Evolutionary conservation across 768 basidiomycete species (phyloP).

Genomic region (Pholiota microspora): DNA sequence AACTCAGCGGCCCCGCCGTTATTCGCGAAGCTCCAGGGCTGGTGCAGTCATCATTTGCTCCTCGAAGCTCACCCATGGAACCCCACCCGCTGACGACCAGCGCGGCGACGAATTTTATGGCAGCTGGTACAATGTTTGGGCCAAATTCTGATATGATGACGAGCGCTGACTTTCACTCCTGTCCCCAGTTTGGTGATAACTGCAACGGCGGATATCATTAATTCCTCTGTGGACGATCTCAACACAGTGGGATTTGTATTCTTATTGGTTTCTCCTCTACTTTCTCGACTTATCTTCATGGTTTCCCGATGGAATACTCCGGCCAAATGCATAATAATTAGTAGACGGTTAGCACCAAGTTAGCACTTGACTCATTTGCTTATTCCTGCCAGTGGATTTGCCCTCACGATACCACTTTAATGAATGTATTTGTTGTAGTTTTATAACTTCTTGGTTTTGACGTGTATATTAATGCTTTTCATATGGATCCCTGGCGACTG

Average conservation of each 20-base stretch:
- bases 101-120: constrained; percentile 18
- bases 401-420: not conserved
- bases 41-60: constrained; percentile 6
- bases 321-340: not conserved
- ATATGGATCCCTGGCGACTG: not conserved
- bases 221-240: constrained; percentile 7
- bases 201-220: constrained; percentile 37
- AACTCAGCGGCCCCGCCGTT: constrained; percentile 18
- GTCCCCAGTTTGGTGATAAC: constrained; percentile 44
- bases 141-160: constrained; percentile 27
- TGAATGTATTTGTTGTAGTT: constrained; percentile 1
- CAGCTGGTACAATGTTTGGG: constrained; percentile 21
- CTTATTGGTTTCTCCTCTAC: not conserved
- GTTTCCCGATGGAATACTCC: not conserved
- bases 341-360: not conserved
- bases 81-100: constrained; percentile 12
- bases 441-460: constrained; percentile 7
- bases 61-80: constrained; percentile 15
- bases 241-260: constrained; percentile 1
- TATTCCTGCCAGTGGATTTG: not conserved
- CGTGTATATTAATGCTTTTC: not conserved
- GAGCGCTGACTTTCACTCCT: constrained; percentile 35
- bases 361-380: not conserved
- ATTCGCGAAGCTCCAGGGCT: constrained; percentile 12
- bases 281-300: constrained; percentile 1